Base-by-base conservation (phyloP, 768 basidiomycete species). In the Tephrocybe sp. region DNA sequence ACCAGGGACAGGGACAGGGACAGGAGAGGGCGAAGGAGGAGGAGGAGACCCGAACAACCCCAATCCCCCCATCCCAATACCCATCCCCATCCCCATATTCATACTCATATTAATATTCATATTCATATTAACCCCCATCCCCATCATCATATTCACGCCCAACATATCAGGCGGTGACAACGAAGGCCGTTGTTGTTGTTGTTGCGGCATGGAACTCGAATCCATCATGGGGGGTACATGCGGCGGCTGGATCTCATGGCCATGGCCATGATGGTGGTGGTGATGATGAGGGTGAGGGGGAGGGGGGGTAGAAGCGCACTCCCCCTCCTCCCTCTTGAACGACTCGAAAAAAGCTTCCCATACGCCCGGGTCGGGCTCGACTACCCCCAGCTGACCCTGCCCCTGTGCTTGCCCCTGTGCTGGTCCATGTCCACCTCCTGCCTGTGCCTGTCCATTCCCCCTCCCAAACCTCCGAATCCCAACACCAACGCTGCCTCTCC, bases 331-430 rank as follows among this genome's bases (percentile, higher is more conserved):
- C 37, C 50, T 11, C 53, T 49, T 55, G 13, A 57, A 19, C 5
- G 38, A 43, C 43, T 57, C 56, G 31, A 57, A 50, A 52, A 57
- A 57, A 48, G 33, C 47, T 39, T 54, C 56, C 56, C 56, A 57
- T 27, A 49, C 46, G 3, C 1, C 30, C 29, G 30, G 47, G 19
- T 57, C 56, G 1, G 21, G 16, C 39, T 49, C 54, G 9, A 13
- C 1, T 2, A 18, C n/a, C n/a, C n/a, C n/a, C n/a, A n/a, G n/a
- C n/a, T n/a, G n/a, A n/a, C n/a, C n/a, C n/a, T n/a, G n/a, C n/a
- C n/a, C n/a, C n/a, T n/a, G n/a, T 38, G 13, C 33, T 30, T 6
- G 29, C 7, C 12, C n/a, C n/a, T n/a, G n/a, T n/a, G n/a, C n/a
- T n/a, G n/a, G n/a, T n/a, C n/a, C n/a, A n/a, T n/a, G n/a, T n/a